Evolutionary conservation across 1,284 basidiomycete species (phyloP).

Genomic region (Termitomyces sp.): DNA sequence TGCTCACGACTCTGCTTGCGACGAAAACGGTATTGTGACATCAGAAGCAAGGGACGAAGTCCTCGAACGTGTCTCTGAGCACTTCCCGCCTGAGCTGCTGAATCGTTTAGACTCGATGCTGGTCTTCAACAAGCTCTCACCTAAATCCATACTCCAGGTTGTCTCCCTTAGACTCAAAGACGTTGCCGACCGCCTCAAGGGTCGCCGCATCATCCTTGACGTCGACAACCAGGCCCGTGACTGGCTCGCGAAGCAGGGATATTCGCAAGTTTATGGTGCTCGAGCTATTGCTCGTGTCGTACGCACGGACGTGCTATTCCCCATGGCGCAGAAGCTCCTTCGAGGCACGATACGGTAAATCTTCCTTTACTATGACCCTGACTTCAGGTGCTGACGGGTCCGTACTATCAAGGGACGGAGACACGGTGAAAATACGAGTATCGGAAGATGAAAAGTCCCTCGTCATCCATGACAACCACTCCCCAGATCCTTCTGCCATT

Average conservation of each 20-base stretch:
- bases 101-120: slow-evolving; percentile 86
- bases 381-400: neutral
- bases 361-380: neutral
- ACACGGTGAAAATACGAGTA: slow-evolving; percentile 54
- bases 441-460: slow-evolving; percentile 40
- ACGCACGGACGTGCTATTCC: slow-evolving; percentile 72
- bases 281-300: slow-evolving; percentile 81
- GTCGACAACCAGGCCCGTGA: slow-evolving; percentile 60
- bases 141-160: slow-evolving; percentile 68
- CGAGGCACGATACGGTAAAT: slow-evolving; percentile 69
- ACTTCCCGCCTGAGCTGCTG: slow-evolving; percentile 88
- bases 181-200: slow-evolving; percentile 61
- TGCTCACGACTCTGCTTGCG: slow-evolving; percentile 62
- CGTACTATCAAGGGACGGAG: slow-evolving; percentile 46
- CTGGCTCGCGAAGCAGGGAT: slow-evolving; percentile 80
- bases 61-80: slow-evolving; percentile 68
- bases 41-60: slow-evolving; percentile 62
- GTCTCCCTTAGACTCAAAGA: slow-evolving; percentile 75
- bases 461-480: slow-evolving; percentile 55
- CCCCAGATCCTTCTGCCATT: slow-evolving; percentile 36
- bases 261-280: slow-evolving; percentile 84
- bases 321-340: slow-evolving; percentile 71
- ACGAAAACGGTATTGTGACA: slow-evolving; percentile 64
- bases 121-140: slow-evolving; percentile 87
- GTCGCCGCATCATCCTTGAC: slow-evolving; percentile 68